A percentile compares a stretch with the other conserved stretches of the same genome.
These are phyloP conservation scores for Apiospora malaysiana DNA, from an alignment of 2,329 filamentous ascomycete genomes.

Conservation along the genomic window DNA sequence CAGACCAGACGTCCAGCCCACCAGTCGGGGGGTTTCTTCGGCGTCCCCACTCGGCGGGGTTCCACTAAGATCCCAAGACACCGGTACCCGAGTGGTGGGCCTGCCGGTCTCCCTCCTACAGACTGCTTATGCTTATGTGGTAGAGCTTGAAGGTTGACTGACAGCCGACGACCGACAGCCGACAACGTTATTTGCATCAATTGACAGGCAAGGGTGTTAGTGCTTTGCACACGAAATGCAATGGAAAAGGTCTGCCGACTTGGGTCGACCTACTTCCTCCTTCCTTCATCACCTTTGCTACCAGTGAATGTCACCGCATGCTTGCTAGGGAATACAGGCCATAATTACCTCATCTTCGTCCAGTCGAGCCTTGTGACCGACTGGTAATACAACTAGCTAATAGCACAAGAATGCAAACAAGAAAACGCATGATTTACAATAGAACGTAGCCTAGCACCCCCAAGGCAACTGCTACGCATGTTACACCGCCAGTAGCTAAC, in stretches of 20 bases:
- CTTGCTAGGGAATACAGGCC: too few relatives aligned
- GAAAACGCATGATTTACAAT: too few relatives aligned
- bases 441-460: background rate
- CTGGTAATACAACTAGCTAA: too few relatives aligned
- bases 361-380: too few relatives aligned
- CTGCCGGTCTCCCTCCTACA: background rate
- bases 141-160: slow-evolving; percentile 7
- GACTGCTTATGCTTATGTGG: background rate
- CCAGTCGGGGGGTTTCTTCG: slow-evolving; percentile 15
- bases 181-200: slow-evolving; percentile 11
- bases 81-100: slow-evolving; percentile 11
- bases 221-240: too few relatives aligned
- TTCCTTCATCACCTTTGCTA: too few relatives aligned
- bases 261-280: too few relatives aligned
- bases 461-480: background rate
- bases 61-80: slow-evolving; percentile 17
- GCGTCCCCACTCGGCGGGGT: slow-evolving; percentile 11
- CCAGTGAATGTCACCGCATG: too few relatives aligned
- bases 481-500: background rate
- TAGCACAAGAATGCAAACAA: too few relatives aligned
- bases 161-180: background rate
- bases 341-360: too few relatives aligned
- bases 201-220: too few relatives aligned
- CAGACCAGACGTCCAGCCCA: background rate
- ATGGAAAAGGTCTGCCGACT: too few relatives aligned